These are phyloP conservation scores for Fusarium verrucosum DNA, from an alignment of 2,329 filamentous ascomycete genomes.

Conservation along the genomic window DNA sequence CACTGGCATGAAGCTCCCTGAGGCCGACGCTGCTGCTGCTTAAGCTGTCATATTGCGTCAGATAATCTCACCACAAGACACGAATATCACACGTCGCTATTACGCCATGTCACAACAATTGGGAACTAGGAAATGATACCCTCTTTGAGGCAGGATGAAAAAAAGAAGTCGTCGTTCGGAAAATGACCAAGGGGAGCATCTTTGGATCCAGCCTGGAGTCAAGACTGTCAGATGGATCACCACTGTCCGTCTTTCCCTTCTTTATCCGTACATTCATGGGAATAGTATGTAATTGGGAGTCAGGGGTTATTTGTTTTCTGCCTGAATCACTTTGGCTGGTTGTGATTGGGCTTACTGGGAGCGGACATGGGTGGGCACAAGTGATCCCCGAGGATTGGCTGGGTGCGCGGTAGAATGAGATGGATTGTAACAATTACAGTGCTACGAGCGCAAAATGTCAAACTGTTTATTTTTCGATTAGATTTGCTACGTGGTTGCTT, in stretches of 20 bases:
- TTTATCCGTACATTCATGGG: slow-evolving; percentile 27
- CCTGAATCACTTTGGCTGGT: slow-evolving; percentile 19
- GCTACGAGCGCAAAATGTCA: slow-evolving; percentile 26
- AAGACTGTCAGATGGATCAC: slow-evolving; percentile 23
- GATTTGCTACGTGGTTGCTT: background rate
- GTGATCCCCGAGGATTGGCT: slow-evolving; percentile 5
- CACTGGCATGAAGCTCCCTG: slow-evolving; percentile 73
- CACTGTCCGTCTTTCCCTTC: slow-evolving; percentile 17
- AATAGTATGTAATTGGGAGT: slow-evolving; percentile 36
- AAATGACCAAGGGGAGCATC: slow-evolving; percentile 11
- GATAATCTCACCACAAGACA: slow-evolving; percentile 3
- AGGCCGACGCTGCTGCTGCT: slow-evolving; percentile 55
- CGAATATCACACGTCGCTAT: slow-evolving; percentile 15
- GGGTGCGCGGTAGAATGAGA: slow-evolving; percentile 21
- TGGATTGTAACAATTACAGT: slow-evolving; percentile 34
- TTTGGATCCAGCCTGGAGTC: slow-evolving; percentile 15
- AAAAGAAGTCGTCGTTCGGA: slow-evolving; percentile 5
- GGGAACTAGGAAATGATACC: slow-evolving; percentile 44
- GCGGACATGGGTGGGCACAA: slow-evolving; percentile 2
- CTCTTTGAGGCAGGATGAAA: slow-evolving; percentile 38
- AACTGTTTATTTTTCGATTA: slow-evolving; percentile 16
- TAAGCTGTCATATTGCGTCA: slow-evolving; percentile 23
- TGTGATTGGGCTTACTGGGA: slow-evolving; percentile 19
- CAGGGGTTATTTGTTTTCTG: slow-evolving; percentile 39
- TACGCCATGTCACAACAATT: slow-evolving; percentile 13